Evolutionary conservation across 164 flowering plant species (phyloP), one percentile per base, ranked within the genome.

Genomic region (Magnolia changhungtana): DNA sequence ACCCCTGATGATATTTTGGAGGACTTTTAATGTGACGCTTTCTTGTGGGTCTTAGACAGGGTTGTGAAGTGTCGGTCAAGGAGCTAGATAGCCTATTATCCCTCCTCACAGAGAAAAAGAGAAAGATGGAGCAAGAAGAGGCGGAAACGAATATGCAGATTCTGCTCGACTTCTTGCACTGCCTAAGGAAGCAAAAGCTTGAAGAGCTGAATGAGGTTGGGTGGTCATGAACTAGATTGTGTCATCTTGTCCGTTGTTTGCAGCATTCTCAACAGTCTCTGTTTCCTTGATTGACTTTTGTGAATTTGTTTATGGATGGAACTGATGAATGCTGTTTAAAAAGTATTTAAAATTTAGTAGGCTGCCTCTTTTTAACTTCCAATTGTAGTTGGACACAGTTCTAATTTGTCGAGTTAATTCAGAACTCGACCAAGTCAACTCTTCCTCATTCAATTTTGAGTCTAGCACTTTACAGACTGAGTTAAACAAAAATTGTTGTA

Each of bases 71-170:
- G 50, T 89, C 99, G 6, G 82, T 92, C 52, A 96, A 92, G 88
- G 99, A 96, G 82, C 77, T 96, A 49, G 98, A 94, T 76, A 74
- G 77, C 78, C 89, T 96, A 50, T 77, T 93, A 78, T 81, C 88
- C 72, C 91, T 94, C 63, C 93, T 96, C 78, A 59, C 86, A 13
- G 98, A 92, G 88, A 96, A 90, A 84, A 96, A 93, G 84, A 89
- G 88, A 74, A 96, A 92, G 83, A 90, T 92, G 96, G 97, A 93
- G 81, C 98, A 91, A 84, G 98, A 96, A 83, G 98, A 96, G 86
- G 94, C 98, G 45, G 98, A 93, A 78, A 88, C 96, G 78, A 96
- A 92, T 84, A 87, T 96, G 92, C 87, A 88, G 80, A 88, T 94
- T 81, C 84, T 96, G 63, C 83, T 89, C 63, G 96, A 92, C 67